A percentile compares a stretch with the other conserved stretches of the same genome.
Evolutionary conservation across 176 grass and related monocot genomes (phyloP).

Genomic region (Zea luxurians): DNA sequence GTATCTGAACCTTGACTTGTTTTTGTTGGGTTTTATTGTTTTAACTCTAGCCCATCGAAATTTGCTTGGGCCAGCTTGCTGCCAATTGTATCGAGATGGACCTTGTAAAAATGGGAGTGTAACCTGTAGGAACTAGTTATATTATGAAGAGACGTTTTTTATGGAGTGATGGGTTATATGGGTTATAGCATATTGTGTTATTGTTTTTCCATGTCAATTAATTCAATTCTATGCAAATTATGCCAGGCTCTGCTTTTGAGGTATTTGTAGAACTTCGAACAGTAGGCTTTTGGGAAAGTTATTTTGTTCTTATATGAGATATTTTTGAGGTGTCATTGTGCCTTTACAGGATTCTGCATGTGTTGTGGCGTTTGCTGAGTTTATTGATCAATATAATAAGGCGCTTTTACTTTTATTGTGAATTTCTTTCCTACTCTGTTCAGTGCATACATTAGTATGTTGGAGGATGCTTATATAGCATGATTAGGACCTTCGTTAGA

Average conservation of each 20-base stretch:
- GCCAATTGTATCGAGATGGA: neutral
- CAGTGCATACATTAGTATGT: neutral
- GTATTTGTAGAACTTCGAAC: neutral
- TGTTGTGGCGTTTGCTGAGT: neutral
- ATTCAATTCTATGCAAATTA: conserved; percentile 26
- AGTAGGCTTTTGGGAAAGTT: neutral
- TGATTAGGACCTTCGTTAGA: neutral
- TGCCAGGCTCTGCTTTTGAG: neutral
- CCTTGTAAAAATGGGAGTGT: neutral
- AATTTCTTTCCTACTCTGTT: neutral
- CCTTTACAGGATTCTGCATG: neutral
- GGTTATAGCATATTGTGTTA: neutral
- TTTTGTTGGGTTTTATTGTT: too few relatives aligned
- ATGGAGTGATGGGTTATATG: neutral
- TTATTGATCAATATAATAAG: neutral
- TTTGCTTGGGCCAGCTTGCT: neutral
- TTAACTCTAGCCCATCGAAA: too few relatives aligned
- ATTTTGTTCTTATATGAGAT: neutral
- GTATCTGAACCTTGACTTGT: too few relatives aligned
- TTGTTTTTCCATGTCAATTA: neutral
- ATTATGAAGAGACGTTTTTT: neutral
- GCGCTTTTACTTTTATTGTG: too few relatives aligned
- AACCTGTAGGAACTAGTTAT: neutral
- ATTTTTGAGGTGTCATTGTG: neutral
- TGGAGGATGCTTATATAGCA: neutral